A percentile compares a stretch with the other conserved stretches of the same genome.
Evolutionary conservation across 805 yeast species (phyloP).

Genomic region (Candida peoriensis): DNA sequence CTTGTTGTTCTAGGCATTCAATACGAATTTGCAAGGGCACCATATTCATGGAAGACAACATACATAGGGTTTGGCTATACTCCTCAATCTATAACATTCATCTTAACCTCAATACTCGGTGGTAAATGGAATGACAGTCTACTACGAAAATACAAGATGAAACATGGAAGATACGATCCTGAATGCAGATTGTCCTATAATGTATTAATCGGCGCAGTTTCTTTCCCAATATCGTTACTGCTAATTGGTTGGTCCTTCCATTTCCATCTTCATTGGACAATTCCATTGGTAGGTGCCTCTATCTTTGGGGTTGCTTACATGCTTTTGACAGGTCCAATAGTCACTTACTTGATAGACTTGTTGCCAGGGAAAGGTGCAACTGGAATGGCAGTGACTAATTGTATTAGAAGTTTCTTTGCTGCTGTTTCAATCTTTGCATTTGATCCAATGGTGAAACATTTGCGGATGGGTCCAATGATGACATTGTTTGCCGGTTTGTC

Average conservation of each 20-base stretch:
- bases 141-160: constrained; percentile 44
- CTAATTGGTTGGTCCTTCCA: constrained; percentile 86
- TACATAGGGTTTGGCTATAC: constrained; percentile 71
- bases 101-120: constrained; percentile 67
- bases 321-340: constrained; percentile 75
- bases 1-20: constrained; percentile 70
- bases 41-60: constrained; percentile 63
- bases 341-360: constrained; percentile 76
- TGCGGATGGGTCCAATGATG: constrained; percentile 68
- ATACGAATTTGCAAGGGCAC: constrained; percentile 51
- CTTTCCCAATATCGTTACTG: constrained; percentile 59
- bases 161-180: constrained; percentile 64
- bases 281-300: constrained; percentile 77
- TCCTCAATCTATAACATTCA: constrained; percentile 75
- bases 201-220: constrained; percentile 54
- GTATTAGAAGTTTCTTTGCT: constrained; percentile 66
- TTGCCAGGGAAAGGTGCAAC: constrained; percentile 86
- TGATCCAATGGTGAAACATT: constrained; percentile 60
- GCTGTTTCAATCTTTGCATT: constrained; percentile 70
- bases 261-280: constrained; percentile 63
- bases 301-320: constrained; percentile 75
- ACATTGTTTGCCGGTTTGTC: constrained; percentile 60
- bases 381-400: constrained; percentile 77
- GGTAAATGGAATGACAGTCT: constrained; percentile 73
- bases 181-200: constrained; percentile 77